These are phyloP conservation scores for Boletus semigastroideus DNA, from an alignment of 1,284 basidiomycete genomes.

Conservation along the genomic window DNA sequence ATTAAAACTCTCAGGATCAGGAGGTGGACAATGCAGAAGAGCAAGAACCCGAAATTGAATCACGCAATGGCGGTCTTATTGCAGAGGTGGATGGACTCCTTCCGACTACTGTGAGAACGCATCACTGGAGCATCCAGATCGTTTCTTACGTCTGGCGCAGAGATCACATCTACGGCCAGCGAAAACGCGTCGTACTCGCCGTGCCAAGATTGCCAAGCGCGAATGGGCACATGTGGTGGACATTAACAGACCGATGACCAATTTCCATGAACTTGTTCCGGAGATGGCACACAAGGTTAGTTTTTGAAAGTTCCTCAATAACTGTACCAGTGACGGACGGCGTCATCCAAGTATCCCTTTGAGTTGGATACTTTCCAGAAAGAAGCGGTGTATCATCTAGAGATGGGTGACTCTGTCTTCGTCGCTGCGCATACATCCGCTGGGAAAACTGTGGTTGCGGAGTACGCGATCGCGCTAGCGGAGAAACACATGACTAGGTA, in stretches of 20 bases:
- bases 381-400: constrained; percentile 96
- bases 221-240: constrained; percentile 99
- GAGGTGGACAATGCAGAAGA: constrained; percentile 11
- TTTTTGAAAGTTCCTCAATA: neutral
- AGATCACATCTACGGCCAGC: constrained; percentile 57
- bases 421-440: constrained; percentile 99
- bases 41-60: constrained; percentile 21
- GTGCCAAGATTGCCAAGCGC: constrained; percentile 65
- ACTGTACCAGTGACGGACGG: constrained; percentile 10
- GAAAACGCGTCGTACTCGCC: constrained; percentile 41
- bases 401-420: constrained; percentile 97
- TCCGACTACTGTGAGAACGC: constrained; percentile 68
- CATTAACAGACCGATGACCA: constrained; percentile 84
- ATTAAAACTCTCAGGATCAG: constrained; percentile 16
- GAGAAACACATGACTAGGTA: constrained; percentile 98
- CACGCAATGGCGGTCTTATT: constrained; percentile 17
- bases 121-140: neutral
- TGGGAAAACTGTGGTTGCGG: constrained; percentile 99
- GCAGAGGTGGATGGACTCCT: constrained; percentile 80
- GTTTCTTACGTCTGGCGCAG: constrained; percentile 33
- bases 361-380: constrained; percentile 93
- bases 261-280: constrained; percentile 87
- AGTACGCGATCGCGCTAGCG: constrained; percentile 97
- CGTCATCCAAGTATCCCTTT: constrained; percentile 75
- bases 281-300: constrained; percentile 84